Conservation (phyloP, 2,329 filamentous ascomycete species). For the Penicillium sp. region DNA sequence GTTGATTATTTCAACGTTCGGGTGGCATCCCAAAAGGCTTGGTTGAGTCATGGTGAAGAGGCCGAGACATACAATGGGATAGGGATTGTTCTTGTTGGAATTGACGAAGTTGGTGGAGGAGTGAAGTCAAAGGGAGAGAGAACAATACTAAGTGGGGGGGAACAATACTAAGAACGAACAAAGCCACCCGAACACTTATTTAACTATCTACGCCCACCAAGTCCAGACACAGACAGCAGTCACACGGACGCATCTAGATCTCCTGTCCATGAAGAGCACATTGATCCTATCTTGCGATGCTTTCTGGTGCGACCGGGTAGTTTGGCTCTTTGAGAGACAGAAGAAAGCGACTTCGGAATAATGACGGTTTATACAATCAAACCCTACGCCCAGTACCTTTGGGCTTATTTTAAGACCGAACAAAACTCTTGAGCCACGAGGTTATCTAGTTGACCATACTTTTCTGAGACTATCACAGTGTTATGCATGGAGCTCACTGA, state of each 20-base stretch:
- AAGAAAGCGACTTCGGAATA: not conserved
- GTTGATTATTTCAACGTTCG: not conserved
- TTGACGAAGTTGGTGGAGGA: not conserved
- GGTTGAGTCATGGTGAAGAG: not conserved
- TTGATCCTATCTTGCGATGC: not conserved
- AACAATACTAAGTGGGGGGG: slow-evolving; percentile 28
- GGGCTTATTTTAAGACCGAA: not conserved
- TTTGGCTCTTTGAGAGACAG: not conserved
- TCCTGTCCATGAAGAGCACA: not conserved
- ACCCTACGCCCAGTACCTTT: not conserved
- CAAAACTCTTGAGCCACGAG: not conserved
- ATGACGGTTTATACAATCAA: not conserved
- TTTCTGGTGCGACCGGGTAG: not conserved
- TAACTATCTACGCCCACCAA: not conserved
- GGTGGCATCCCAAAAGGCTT: not conserved
- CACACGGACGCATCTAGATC: not conserved
- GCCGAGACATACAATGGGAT: slow-evolving; percentile 33
- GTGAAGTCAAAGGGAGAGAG: slow-evolving; percentile 4
- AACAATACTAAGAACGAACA: slow-evolving; percentile 30
- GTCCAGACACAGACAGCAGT: not conserved
- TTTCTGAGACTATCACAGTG: too few species aligned
- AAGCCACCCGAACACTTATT: not conserved
- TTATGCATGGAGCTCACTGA: not conserved
- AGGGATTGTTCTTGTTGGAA: slow-evolving; percentile 1
- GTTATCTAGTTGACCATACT: not conserved